Evolutionary conservation across 805 yeast genomes (phyloP), one percentile per base, ranked within the genome.

Genomic region (Suhomyces faveliae): DNA sequence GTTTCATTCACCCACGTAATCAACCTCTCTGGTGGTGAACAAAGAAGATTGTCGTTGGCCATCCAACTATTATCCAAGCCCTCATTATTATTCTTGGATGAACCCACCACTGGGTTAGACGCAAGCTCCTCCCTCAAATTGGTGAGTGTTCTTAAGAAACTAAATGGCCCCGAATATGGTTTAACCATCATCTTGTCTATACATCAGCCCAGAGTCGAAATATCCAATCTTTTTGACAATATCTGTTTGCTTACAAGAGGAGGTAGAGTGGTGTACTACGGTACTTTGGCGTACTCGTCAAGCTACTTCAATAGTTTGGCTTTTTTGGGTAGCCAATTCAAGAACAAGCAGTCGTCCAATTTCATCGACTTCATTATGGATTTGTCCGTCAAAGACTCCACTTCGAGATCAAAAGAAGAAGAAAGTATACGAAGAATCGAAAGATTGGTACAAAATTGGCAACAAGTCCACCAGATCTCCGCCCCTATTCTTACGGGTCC

Each of bases 51-150:
- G 13, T 58, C 63, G 11, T 47, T 62, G 17, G 66, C 66, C 3
- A 54, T 61, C 17, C 66, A 62, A 46, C 53, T 62, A 24, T 52
- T 62, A 35, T 53, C 49, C 43, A 54, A 52, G 41, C 66, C 66
- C 1, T 56, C 59, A 10, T 43, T 61, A 11, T 51, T 62, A 2
- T 62, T 61, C 35, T 46, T 62, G 23, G 66, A 62, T 37, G 66
- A 62, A 48, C 65, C 66, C 22, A 62, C 66, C 23, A 62, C 66
- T 0, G 66, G 66, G 3, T 51, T 62, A 40, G 66, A 62, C 42
- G 55, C 66, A 5, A 54, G 61, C 15, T 55, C 59, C n/a, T 60
- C 66, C 2, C 54, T 62, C 50, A 59, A 58, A 20, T 47, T 62
- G 41, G 58, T 61, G n/a, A 44, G 49, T 12, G 61, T 59, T 8